Base-by-base conservation (phyloP, 2,329 filamentous ascomycete genomes). In the Trichothecium sympodiale region DNA sequence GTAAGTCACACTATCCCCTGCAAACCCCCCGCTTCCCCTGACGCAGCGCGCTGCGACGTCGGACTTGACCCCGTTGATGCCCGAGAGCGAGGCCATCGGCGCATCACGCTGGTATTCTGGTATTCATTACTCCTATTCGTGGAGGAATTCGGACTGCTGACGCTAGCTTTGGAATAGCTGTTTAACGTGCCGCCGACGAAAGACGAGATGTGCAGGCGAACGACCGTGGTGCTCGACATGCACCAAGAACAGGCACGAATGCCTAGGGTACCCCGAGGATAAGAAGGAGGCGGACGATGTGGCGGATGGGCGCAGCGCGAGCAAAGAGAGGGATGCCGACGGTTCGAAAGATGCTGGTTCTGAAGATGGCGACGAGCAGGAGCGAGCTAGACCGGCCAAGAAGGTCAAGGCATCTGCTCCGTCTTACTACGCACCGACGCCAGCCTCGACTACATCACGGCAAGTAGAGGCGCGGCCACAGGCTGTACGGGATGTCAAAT, bases 191-290 rank as follows among this genome's bases (percentile, higher is more conserved):
- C 77, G 81, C 48, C 82, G 77, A 54, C 73, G 81, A 50, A 86
- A 85, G 60, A 85, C 80, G 36, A 68, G 80, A 53, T 85, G 81
- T 55, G 80, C 78, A 31, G 81, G 81, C 42, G 80, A 83, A 57
- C 75, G 78, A 42, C 81, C 81, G 38, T 60, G 69, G 15, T 85
- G 81, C 57, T 79, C 77, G 39, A 85, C 81, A 9, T 86, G 81
- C 48, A 68, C 71, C 39, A 80, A 81, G 46, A 82, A 82, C 49
- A 76, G 77, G 8, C 80, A 85, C 49, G 59, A 62, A 13, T 86
- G 81, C 52, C 57, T 80, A 27, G 80, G 81, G 23, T 85, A 84
- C 49, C 69, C 64, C 14, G 77, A 79, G 39, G 50, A 62, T 33
- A 69, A 70, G 38, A 68, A 62, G 49, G 67, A 65, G 31, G 51